Evolutionary conservation across 441 rosid species (phyloP), one percentile per base, ranked within the genome.

Genomic region (Mallotus japonicus): DNA sequence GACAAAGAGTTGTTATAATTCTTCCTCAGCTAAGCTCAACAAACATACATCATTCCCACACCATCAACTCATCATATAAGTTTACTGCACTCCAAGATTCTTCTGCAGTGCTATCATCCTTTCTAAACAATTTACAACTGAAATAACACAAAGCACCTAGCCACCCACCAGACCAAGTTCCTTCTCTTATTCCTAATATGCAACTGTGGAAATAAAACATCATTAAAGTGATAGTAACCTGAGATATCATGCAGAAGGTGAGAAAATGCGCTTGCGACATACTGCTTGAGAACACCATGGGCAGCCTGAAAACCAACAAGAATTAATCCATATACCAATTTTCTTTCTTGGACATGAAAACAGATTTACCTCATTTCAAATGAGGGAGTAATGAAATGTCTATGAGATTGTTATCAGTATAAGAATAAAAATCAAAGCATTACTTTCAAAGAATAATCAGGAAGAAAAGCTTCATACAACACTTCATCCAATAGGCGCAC

Each of bases 401-500:
- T 40, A 54, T 62, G 34, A 70, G 57, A 40, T 51, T 46, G 28
- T 66, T 50, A 63, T 71, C 16, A 20, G 69, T 19, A 22, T 59
- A 60, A 55, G 28, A 75, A 64, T 37, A 64, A 67, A 76, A 69
- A 28, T 28, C 50, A 44, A 78, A 78, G 57, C 60, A 72, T 47
- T 64, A 95, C 98, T 97, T 92, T 89, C 71, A 88, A 79, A 15
- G 89, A 84, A 82, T 82, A 83, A 72, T 86, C 96, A 56, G 91
- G 83, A 71, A 96, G 95, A 65, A 78, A 84, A 85, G 97, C 94
- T 79, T 92, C 97, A 72, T 76, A 83, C 77, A 93, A 79, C 32
- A 88, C 96, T 83, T 87, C 92, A 78, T 93, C 97, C 90, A 96
- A 80, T 73, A 93, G 79, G 59, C 87, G 90, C 50, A 89, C 97